A percentile compares a stretch with the other conserved stretches of the same genome.
phyloP scores from a whole-genome alignment of 2,329 filamentous ascomycete genomes.

The Colletotrichum lindemuthianum region DNA sequence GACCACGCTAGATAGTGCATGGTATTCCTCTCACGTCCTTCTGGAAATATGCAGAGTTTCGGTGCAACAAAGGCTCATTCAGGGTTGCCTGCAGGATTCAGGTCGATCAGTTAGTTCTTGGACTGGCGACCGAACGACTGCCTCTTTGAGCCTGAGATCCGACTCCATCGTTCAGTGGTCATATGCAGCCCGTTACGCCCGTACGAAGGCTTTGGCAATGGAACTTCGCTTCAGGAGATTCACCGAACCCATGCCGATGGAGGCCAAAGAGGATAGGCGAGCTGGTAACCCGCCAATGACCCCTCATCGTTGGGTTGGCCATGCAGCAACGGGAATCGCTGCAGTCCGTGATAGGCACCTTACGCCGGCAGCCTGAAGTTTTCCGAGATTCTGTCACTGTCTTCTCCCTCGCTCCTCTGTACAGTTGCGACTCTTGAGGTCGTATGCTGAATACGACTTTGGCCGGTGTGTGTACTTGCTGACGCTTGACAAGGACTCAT shows the following conservation, averaged over 20 bases:
- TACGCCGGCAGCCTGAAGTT: no score
- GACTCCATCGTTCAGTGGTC: constrained; percentile 24
- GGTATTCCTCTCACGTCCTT: constrained; percentile 21
- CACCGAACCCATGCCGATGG: constrained; percentile 21
- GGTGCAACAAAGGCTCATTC: constrained; percentile 9
- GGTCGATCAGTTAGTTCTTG: constrained; percentile 22
- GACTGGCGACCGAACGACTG: constrained; percentile 32
- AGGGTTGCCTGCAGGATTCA: constrained; percentile 34
- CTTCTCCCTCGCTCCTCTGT: no score
- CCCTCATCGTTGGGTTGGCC: not conserved
- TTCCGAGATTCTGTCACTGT: no score
- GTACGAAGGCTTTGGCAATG: constrained; percentile 4
- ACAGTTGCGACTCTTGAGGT: no score
- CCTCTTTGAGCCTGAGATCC: constrained; percentile 34
- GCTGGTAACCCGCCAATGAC: not conserved
- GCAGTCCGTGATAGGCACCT: no score
- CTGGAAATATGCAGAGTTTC: constrained; percentile 26
- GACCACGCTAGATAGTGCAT: constrained; percentile 7
- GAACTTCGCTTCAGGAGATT: not conserved
- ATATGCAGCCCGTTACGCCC: constrained; percentile 18
- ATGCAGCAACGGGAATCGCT: not conserved
- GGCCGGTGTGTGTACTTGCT: no score
- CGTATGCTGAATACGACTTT: no score
- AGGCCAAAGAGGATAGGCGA: constrained; percentile 1
- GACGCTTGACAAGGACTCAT: no score